These are phyloP conservation scores for Tubosaeta sp. DNA, from an alignment of 768 basidiomycete genomes.

Conservation along the genomic window DNA sequence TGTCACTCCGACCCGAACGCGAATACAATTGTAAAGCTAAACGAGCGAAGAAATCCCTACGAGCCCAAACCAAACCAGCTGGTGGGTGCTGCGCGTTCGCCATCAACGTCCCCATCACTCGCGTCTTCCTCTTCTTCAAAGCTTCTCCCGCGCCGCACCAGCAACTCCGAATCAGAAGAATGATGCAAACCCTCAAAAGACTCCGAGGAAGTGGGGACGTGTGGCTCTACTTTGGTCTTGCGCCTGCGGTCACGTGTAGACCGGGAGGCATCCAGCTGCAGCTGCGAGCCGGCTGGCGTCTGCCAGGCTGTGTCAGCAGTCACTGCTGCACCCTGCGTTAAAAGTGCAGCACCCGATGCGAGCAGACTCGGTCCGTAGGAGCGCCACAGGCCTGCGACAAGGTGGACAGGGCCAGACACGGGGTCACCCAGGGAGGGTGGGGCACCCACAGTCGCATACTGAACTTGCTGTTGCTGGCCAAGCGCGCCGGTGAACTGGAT, in stretches of 20 bases:
- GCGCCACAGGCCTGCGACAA: slow-evolving; percentile 68
- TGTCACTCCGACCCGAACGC: too few species aligned
- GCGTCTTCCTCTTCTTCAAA: slow-evolving; percentile 73
- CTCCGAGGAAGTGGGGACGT: slow-evolving; percentile 27
- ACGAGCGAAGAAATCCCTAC: too few species aligned
- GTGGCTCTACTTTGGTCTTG: slow-evolving; percentile 54
- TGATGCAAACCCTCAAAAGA: slow-evolving; percentile 33
- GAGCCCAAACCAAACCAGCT: slow-evolving; percentile 36
- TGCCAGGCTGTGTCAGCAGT: slow-evolving; percentile 31
- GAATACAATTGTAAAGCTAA: too few species aligned
- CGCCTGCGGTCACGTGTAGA: slow-evolving; percentile 43
- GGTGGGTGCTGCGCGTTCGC: slow-evolving; percentile 31
- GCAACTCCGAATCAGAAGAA: slow-evolving; percentile 41
- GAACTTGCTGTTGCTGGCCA: slow-evolving; percentile 37
- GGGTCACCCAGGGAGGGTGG: slow-evolving; percentile 50
- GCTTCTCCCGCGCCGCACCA: slow-evolving; percentile 43
- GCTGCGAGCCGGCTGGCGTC: slow-evolving; percentile 29
- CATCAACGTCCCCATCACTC: slow-evolving; percentile 66
- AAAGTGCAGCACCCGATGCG: slow-evolving; percentile 60
- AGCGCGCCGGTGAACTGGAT: slow-evolving; percentile 51
- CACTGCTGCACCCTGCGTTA: slow-evolving; percentile 48
- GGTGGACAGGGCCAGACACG: slow-evolving; percentile 59
- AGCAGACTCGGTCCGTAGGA: slow-evolving; percentile 72
- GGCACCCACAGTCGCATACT: slow-evolving; percentile 27
- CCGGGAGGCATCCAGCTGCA: slow-evolving; percentile 20